Evolutionary conservation across 2,329 filamentous ascomycete species (phyloP), one percentile per base, ranked within the genome.

Genomic region (Stagonosporopsis vannaccii): DNA sequence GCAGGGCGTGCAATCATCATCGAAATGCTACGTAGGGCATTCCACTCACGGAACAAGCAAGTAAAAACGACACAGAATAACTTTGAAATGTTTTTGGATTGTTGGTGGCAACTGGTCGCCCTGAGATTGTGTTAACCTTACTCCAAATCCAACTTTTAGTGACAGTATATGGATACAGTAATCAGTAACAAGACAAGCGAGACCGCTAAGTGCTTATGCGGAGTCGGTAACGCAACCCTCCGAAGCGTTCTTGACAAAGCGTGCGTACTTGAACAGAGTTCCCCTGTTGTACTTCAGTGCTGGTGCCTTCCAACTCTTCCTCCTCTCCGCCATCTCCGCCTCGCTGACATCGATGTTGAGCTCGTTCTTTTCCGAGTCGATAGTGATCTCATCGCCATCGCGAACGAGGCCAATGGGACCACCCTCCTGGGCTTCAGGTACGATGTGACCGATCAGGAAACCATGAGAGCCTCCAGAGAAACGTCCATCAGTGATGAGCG

Each of bases 361-460:
- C 46, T 82, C 82, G 40, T 85, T 85, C 72, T 87, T 86, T 75
- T 93, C 89, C 0, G 92, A 90, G 69, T 96, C 91, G 58, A 96
- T 96, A 44, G 87, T 86, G 64, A 96, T 89, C 55, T 82, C 82
- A 73, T 96, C 92, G 23, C 92, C 92, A 65, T 96, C 88, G 66
- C 84, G 76, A n/a, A 95, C 89, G 11, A 96, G 82, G 13, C 85
- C 92, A 60, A 96, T 95, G 2, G 92, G 92, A 0, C 92, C 92
- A 45, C 92, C 92, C 63, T 90, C 90, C 72, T 91, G 88, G 8
- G 92, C 92, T 79, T 96, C 92, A 23, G 92, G 92, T 36, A 93
- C 91, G 60, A 96, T 90, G 77, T 95, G 91, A 1, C 91, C 91
- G 68, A 95, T 94, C 65, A 95, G 80, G 84, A 95, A 95, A 35